These are phyloP conservation scores for Parafenestella ontariensis DNA, from an alignment of 2,329 filamentous ascomycete species.

Conservation along the genomic window DNA sequence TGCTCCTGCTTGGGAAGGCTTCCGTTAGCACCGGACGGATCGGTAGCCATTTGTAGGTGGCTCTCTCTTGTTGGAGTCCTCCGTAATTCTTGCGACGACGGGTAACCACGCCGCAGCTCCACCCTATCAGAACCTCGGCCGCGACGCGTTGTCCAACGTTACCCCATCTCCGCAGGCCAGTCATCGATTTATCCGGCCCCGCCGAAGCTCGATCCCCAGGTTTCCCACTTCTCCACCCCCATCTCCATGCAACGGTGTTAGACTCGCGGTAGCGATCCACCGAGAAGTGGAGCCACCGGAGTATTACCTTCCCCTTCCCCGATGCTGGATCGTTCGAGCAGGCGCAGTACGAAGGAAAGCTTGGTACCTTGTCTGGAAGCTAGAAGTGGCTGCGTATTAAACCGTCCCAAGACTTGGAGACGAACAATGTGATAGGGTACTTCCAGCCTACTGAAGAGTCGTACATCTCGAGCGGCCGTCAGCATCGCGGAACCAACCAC, in stretches of 20 bases:
- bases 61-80: slow-evolving; percentile 8
- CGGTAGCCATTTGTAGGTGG: slow-evolving; percentile 21
- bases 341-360: slow-evolving; percentile 5
- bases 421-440: neutral
- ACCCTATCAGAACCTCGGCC: slow-evolving; percentile 22
- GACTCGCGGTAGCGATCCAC: slow-evolving; percentile 18
- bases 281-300: slow-evolving; percentile 10
- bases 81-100: neutral
- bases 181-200: slow-evolving; percentile 24
- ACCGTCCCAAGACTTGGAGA: neutral
- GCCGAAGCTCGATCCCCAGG: slow-evolving; percentile 22
- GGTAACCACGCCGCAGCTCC: neutral
- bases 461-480: neutral
- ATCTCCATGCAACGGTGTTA: slow-evolving; percentile 14
- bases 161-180: slow-evolving; percentile 20
- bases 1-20: slow-evolving; percentile 19
- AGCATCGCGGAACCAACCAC: neutral
- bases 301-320: neutral
- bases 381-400: slow-evolving; percentile 7
- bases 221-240: slow-evolving; percentile 18
- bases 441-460: neutral
- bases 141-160: slow-evolving; percentile 22
- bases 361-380: slow-evolving; percentile 9
- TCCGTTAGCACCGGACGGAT: slow-evolving; percentile 24
- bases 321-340: neutral